Evolutionary conservation across 495 filamentous ascomycete species (phyloP), one percentile per base, ranked within the genome.

Genomic region (Collariella sp.): DNA sequence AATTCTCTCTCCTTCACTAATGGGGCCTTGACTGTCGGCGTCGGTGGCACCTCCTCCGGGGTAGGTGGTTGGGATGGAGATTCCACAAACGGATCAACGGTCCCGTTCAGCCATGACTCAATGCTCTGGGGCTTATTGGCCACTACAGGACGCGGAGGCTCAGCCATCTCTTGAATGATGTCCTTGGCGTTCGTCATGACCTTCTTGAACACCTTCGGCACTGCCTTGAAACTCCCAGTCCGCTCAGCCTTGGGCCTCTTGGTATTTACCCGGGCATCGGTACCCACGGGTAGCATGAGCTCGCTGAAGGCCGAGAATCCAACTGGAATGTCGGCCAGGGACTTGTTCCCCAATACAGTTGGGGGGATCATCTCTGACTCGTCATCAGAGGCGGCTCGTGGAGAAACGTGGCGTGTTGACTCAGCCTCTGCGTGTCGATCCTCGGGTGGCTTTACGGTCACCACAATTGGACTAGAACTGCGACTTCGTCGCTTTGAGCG

Each of bases 21-120:
- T n/a, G 36, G 38, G 11, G 43, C 24, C 44, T 41, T 29, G 2
- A 15, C 16, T 15, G n/a, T 15, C 19, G 39, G 23, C 35, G 41
- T 16, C 0, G 31, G 24, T 16, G n/a, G 36, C 26, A 55, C 54
- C 19, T 60, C 58, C 43, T 66, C 33, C 4, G 2, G 58, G 2
- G 49, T 54, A 3, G 63, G 58, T 40, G 64, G 40, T 47, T 58
- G 65, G 5, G 58, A 9, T 12, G 78, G 67, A 23, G 70, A 56
- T 19, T 88, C 83, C 19, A 86, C 59, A 57, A 89, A 89, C 7
- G 87, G 86, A 59, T 91, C 87, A 11, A 81, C 74, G 1, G 85
- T 88, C 20, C 75, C 76, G 46, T 83, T 83, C 31, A 91, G 69
- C 87, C 87, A 91, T 2, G 82, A 83, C 68, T 89, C 85, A 42